A percentile compares a stretch with the other conserved stretches of the same genome.
Conservation (phyloP, 2,329 filamentous ascomycete species). For the Penicillium sp. region DNA sequence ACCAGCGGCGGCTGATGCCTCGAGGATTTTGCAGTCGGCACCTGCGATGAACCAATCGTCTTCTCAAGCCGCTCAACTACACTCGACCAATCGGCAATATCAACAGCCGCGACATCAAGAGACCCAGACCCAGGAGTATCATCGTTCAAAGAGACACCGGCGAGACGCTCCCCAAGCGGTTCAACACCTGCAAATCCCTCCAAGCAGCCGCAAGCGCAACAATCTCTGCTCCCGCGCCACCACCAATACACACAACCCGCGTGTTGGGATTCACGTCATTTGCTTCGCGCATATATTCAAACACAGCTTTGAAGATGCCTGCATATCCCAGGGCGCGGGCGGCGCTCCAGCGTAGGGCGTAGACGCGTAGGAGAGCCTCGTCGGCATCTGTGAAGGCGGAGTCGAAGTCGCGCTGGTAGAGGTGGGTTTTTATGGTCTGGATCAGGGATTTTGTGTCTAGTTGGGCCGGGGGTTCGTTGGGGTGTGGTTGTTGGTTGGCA, state of each 20-base stretch:
- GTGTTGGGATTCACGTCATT: neutral
- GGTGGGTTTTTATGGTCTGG: conserved; percentile 76
- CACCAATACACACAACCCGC: conserved; percentile 55
- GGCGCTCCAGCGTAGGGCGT: conserved; percentile 87
- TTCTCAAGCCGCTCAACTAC: conserved; percentile 57
- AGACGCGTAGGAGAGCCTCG: conserved; percentile 68
- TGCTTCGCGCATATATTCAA: conserved; percentile 16
- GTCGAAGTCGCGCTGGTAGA: conserved; percentile 80
- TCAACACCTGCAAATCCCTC: conserved; percentile 31
- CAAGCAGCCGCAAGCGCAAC: conserved; percentile 56
- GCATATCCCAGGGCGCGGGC: conserved; percentile 77
- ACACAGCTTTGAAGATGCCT: conserved; percentile 48
- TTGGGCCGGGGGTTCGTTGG: neutral
- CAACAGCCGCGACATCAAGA: conserved; percentile 60
- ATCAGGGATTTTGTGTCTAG: conserved; percentile 51
- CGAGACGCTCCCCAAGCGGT: conserved; percentile 12
- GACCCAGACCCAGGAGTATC: neutral
- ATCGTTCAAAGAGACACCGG: conserved; percentile 11
- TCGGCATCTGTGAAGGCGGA: conserved; percentile 63
- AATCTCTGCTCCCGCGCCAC: conserved; percentile 63
- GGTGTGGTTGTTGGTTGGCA: neutral
- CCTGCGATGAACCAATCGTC: conserved; percentile 45
- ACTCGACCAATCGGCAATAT: conserved; percentile 71
- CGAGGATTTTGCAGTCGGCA: conserved; percentile 28
- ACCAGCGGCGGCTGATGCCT: conserved; percentile 30